Evolutionary conservation across 1,284 basidiomycete genomes (phyloP).

Genomic region (Phlebopus sp.): DNA sequence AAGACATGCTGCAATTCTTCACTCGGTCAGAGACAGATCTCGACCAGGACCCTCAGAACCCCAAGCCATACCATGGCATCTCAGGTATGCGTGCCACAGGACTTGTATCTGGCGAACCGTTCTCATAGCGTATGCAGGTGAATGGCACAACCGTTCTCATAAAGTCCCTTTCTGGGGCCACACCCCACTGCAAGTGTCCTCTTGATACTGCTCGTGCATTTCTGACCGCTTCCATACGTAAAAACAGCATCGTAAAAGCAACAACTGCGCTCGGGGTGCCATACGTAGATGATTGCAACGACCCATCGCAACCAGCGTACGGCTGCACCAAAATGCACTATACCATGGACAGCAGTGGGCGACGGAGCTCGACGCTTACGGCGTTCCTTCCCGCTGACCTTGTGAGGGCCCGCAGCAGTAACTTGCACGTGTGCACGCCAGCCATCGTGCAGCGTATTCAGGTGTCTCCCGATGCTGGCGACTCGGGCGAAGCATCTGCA

Average conservation of each 20-base stretch:
- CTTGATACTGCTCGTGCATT: no score
- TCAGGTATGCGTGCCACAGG: not conserved
- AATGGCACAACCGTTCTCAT: not conserved
- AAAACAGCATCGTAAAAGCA: constrained; percentile 19
- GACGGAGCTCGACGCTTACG: constrained; percentile 22
- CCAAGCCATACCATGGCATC: constrained; percentile 1
- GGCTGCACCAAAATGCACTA: constrained; percentile 22
- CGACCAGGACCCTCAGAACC: not conserved
- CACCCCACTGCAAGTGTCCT: not conserved
- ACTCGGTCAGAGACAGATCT: constrained; percentile 30
- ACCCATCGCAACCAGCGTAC: constrained; percentile 21
- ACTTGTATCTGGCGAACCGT: not conserved
- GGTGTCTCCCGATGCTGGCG: not conserved
- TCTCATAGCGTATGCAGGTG: not conserved
- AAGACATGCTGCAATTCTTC: constrained; percentile 38
- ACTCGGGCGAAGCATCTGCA: not conserved
- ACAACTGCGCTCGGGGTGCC: constrained; percentile 19
- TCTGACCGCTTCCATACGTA: no score
- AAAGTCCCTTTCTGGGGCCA: not conserved
- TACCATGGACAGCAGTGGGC: constrained; percentile 21
- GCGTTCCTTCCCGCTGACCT: constrained; percentile 30
- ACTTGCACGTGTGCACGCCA: constrained; percentile 30
- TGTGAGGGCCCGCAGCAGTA: constrained; percentile 11
- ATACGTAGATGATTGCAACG: constrained; percentile 27
- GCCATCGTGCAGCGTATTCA: not conserved